Evolutionary conservation across 768 basidiomycete genomes (phyloP).

Genomic region (Calocera cornea): DNA sequence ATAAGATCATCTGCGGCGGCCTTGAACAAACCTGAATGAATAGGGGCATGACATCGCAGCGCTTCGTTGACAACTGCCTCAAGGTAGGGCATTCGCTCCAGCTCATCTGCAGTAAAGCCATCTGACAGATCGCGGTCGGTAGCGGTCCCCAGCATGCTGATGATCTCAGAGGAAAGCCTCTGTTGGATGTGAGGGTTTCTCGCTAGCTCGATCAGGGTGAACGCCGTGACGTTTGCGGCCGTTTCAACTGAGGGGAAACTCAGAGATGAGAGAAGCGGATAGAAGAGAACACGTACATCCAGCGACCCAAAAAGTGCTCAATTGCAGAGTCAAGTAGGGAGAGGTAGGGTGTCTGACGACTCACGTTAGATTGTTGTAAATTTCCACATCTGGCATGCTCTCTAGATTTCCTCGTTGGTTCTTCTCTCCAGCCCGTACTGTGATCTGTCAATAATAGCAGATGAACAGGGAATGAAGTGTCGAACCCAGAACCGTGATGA

Average conservation of each 20-base stretch:
- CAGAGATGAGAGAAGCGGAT: not conserved
- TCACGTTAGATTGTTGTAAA: not conserved
- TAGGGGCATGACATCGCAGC: not conserved
- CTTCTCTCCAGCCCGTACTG: not conserved
- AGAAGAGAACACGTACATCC: not conserved
- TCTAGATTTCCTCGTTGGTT: not conserved
- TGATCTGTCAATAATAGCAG: no score
- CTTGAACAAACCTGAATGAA: not conserved
- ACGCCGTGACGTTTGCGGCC: constrained; percentile 9
- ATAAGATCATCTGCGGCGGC: not conserved
- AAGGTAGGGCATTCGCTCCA: not conserved
- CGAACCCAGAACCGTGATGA: not conserved
- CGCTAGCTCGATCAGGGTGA: constrained; percentile 31
- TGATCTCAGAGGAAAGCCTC: constrained; percentile 30
- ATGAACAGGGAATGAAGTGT: no score
- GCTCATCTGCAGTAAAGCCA: not conserved
- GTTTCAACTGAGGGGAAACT: not conserved
- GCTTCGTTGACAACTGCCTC: not conserved
- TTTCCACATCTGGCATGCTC: not conserved
- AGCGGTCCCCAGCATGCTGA: constrained; percentile 11
- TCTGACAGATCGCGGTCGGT: not conserved
- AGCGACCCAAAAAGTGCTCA: not conserved
- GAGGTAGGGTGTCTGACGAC: not conserved
- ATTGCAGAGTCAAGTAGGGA: not conserved
- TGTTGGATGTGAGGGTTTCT: constrained; percentile 28